Percentiles rank a stretch among this genome's conserved stretches.
Evolutionary conservation across 2,329 filamentous ascomycete species (phyloP).

Genomic region (Zymoseptoria brevis): DNA sequence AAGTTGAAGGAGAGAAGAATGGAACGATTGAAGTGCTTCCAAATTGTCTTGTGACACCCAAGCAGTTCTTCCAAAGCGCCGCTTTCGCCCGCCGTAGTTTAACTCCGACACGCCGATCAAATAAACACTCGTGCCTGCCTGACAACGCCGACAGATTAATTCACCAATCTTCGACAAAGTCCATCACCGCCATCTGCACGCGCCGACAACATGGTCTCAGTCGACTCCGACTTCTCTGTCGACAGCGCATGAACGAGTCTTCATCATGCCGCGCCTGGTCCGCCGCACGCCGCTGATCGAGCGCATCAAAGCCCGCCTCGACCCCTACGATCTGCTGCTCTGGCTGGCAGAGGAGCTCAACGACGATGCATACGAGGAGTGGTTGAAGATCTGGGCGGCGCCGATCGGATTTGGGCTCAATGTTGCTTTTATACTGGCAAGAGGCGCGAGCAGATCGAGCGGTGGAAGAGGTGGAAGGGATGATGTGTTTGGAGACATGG

Average conservation of each 20-base stretch:
- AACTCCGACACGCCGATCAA: background rate
- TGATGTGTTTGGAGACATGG: background rate
- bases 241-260: background rate
- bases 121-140: background rate
- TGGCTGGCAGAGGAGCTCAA: slow-evolving; percentile 92
- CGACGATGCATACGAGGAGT: slow-evolving; percentile 80
- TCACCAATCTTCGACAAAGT: background rate
- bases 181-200: background rate
- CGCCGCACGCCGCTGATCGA: slow-evolving; percentile 71
- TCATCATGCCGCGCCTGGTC: slow-evolving; percentile 65
- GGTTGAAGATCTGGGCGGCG: slow-evolving; percentile 62
- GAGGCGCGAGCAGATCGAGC: slow-evolving; percentile 50
- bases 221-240: background rate
- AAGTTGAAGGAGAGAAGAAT: too few relatives aligned
- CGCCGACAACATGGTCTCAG: background rate
- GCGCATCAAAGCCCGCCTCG: slow-evolving; percentile 71
- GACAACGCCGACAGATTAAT: background rate
- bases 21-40: too few relatives aligned
- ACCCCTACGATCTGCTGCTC: slow-evolving; percentile 81
- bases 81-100: background rate
- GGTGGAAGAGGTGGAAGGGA: slow-evolving; percentile 38
- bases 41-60: too few relatives aligned
- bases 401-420: slow-evolving; percentile 72
- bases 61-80: background rate
- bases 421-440: slow-evolving; percentile 69